Percentiles rank a stretch among this genome's conserved stretches.
Evolutionary conservation across 2,329 filamentous ascomycete species (phyloP).

Genomic region (Alternaria sp.): DNA sequence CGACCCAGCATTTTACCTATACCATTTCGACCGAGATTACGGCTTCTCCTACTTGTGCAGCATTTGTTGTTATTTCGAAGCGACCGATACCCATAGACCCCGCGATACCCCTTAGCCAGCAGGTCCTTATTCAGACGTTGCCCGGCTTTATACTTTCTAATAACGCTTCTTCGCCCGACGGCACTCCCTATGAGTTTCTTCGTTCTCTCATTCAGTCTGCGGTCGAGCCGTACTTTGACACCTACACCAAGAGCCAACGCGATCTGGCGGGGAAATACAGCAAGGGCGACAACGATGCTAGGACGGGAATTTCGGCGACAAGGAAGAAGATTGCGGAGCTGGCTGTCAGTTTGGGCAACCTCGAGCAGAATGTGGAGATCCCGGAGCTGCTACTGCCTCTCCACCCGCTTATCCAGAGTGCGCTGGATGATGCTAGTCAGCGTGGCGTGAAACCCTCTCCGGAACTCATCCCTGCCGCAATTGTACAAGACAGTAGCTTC

Average conservation of each 20-base stretch:
- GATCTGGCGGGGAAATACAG: constrained; percentile 62
- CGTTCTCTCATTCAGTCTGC: constrained; percentile 92
- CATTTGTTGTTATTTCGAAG: constrained; percentile 90
- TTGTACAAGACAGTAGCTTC: constrained; percentile 89
- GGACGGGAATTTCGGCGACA: constrained; percentile 94
- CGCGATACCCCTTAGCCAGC: constrained; percentile 79
- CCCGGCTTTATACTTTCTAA: constrained; percentile 79
- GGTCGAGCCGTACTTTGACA: constrained; percentile 95
- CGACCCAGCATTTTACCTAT: constrained; percentile 69
- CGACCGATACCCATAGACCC: constrained; percentile 87
- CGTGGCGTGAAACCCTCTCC: constrained; percentile 74
- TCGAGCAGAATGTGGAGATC: constrained; percentile 98
- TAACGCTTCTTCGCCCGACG: constrained; percentile 73
- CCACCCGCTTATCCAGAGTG: constrained; percentile 86
- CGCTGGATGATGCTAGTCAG: constrained; percentile 78
- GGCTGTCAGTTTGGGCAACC: constrained; percentile 85
- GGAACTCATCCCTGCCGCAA: constrained; percentile 76
- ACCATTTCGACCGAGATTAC: constrained; percentile 83
- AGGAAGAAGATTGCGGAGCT: constrained; percentile 97
- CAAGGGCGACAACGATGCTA: constrained; percentile 84
- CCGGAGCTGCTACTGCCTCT: constrained; percentile 88
- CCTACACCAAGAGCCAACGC: constrained; percentile 76
- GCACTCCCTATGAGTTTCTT: constrained; percentile 89
- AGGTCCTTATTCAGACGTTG: constrained; percentile 92
- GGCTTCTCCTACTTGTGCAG: constrained; percentile 78